phyloP scores from a whole-genome alignment of 2,329 filamentous ascomycete species.

The Coniella lustricola region DNA sequence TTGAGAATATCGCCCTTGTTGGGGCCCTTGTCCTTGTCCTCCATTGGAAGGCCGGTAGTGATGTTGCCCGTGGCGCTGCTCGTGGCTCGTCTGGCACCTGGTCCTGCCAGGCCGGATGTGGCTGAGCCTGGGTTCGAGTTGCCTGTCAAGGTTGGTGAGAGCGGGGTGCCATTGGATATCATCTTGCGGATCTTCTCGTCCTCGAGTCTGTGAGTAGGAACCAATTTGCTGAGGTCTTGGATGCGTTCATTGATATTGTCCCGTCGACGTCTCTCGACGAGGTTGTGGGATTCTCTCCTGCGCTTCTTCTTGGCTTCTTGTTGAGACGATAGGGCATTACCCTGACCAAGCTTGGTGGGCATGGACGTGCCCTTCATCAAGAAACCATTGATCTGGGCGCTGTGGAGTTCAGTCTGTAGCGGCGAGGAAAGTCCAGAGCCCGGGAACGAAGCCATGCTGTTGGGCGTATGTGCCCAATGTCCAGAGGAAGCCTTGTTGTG shows the following conservation, averaged over 20 bases:
- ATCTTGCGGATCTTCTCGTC: constrained; percentile 97
- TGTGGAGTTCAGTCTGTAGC: constrained; percentile 57
- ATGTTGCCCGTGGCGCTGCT: constrained; percentile 69
- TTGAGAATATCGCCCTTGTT: constrained; percentile 99
- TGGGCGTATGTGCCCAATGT: constrained; percentile 84
- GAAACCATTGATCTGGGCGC: constrained; percentile 79
- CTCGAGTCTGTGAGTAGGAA: constrained; percentile 85
- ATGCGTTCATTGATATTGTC: constrained; percentile 99
- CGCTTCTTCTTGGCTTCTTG: constrained; percentile 92
- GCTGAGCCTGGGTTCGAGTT: constrained; percentile 64
- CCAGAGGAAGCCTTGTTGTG: constrained; percentile 81
- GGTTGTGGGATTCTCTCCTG: constrained; percentile 88
- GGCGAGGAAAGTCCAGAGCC: constrained; percentile 88
- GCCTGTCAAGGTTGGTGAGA: constrained; percentile 74
- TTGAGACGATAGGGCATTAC: constrained; percentile 47
- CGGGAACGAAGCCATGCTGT: constrained; percentile 76
- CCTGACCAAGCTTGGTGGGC: constrained; percentile 69
- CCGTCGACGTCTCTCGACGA: constrained; percentile 86
- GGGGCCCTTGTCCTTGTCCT: constrained; percentile 97
- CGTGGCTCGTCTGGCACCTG: constrained; percentile 72
- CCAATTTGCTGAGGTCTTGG: constrained; percentile 88
- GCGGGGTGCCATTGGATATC: constrained; percentile 81
- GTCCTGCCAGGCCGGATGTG: constrained; percentile 81
- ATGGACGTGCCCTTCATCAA: constrained; percentile 84
- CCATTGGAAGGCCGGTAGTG: constrained; percentile 83